A percentile compares a stretch with the other conserved stretches of the same genome.
Conservation (phyloP, 176 grass and related monocot species). For the Leersia perrieri region DNA sequence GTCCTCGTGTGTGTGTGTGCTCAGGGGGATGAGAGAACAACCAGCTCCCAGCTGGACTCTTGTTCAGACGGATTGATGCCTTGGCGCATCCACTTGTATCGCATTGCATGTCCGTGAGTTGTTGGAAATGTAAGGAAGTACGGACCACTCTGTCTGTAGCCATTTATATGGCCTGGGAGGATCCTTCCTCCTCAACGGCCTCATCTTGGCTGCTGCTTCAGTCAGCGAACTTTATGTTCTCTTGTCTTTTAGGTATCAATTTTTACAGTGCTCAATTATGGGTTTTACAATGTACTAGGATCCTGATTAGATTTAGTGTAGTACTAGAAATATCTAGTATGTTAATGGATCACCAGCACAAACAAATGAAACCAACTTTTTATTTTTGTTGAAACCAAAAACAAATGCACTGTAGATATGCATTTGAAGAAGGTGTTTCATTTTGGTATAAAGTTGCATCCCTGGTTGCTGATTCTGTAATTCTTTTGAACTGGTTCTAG, state of each 20-base stretch:
- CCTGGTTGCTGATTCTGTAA: constrained; percentile 29
- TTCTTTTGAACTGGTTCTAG: constrained; percentile 42
- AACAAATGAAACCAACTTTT: too few species aligned
- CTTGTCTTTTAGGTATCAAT: constrained; percentile 2
- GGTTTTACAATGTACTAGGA: neutral
- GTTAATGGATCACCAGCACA: neutral
- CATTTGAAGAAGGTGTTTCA: neutral
- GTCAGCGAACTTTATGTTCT: neutral
- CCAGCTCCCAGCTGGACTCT: constrained; percentile 28
- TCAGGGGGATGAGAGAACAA: neutral
- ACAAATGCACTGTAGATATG: neutral
- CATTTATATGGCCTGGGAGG: constrained; percentile 1
- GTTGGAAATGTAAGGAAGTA: constrained; percentile 33
- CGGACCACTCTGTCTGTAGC: constrained; percentile 9
- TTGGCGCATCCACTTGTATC: constrained; percentile 16
- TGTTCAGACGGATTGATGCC: constrained; percentile 17
- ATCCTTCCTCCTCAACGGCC: neutral
- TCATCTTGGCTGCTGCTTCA: constrained; percentile 13
- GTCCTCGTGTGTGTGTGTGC: constrained; percentile 5
- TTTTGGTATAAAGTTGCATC: neutral
- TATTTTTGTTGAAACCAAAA: too few species aligned
- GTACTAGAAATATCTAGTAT: neutral
- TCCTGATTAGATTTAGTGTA: neutral
- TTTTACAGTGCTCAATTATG: neutral
- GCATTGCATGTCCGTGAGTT: neutral